These are phyloP conservation scores for Trypanosoma rangeli DNA, from an alignment of 208 protist genomes.

Conservation along the genomic window DNA sequence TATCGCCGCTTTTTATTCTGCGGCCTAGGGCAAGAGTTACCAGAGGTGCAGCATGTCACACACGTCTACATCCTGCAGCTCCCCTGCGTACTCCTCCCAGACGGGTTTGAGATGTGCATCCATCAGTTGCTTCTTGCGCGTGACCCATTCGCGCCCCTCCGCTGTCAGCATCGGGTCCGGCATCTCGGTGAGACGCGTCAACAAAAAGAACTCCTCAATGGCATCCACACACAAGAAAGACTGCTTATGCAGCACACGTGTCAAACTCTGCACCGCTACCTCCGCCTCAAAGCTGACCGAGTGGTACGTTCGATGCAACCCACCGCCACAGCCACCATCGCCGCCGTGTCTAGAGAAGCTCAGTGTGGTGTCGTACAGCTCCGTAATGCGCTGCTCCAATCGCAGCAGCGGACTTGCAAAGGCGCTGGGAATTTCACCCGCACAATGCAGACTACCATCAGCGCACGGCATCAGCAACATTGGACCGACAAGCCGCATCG, in stretches of 20 bases:
- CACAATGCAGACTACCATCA: constrained; percentile 62
- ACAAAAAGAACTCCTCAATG: constrained; percentile 45
- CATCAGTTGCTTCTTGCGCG: constrained; percentile 10
- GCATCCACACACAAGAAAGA: constrained; percentile 49
- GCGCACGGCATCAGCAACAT: constrained; percentile 32
- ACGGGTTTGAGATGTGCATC: constrained; percentile 28
- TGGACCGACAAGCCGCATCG: constrained; percentile 31
- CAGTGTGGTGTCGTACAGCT: constrained; percentile 37
- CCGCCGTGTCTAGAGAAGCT: not conserved
- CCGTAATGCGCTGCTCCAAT: constrained; percentile 57
- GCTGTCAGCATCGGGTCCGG: constrained; percentile 7
- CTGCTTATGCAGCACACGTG: constrained; percentile 44
- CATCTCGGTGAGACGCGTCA: constrained; percentile 16
- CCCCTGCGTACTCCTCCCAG: constrained; percentile 40
- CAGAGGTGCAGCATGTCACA: constrained; percentile 39
- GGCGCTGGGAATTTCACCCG: constrained; percentile 51
- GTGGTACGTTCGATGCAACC: constrained; percentile 32
- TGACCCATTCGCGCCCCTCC: constrained; percentile 9
- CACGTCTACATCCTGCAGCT: constrained; percentile 38
- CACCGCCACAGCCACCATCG: not conserved
- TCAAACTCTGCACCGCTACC: constrained; percentile 28
- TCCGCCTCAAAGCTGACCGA: constrained; percentile 20
- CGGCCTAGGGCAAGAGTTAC: constrained; percentile 2
- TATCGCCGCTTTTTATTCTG: not conserved
- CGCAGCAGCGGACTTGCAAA: constrained; percentile 56